Evolutionary conservation across 179 eudicot species (phyloP), one percentile per base, ranked within the genome.

Genomic region (Silene coronaria): DNA sequence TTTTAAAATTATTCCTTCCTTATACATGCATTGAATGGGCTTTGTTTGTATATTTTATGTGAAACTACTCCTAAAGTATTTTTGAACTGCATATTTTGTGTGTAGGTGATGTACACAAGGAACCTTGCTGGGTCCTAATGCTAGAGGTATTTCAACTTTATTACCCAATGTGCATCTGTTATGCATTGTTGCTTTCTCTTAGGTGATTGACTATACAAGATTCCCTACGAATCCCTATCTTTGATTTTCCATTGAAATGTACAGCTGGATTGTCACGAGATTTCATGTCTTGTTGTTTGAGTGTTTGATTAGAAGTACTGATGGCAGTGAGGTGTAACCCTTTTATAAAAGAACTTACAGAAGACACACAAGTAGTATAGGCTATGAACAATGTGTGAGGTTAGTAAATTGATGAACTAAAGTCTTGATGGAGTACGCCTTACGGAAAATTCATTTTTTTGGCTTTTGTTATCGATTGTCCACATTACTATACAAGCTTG

Each of bases 41-140:
- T 42, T 55, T 59, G 0, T 72, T 32, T 51, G 53, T 51, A 8
- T 48, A 12, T 48, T 32, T 65, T 22, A 55, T 30, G 19, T 51
- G 23, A 5, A 30, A 16, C 8, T 64, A 23, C 59, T 55, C 5
- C 8, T 34, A 22, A 28, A 2, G 26, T 70, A 28, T 27, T 63
- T 13, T 77, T 19, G 30, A 55, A 36, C 51, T 23, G 7, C 64
- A 27, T 61, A 55, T 34, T 77, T 67, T 79, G 67, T 76, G 67
- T 67, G 84, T 87, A 91, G 97, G 91, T 80, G 83, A 84, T 68
- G 83, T 66, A 19, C 90, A 87, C 70, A 77, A 85, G 80, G 88
- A 90, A 84, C 96, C 98, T 67, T 93, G 98, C 80, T 93, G 98
- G 98, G 96, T 93, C 62, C 87, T 93, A 78, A 90, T 93, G 98